These are phyloP conservation scores for Triadica sebifera DNA, from an alignment of 345 rosid species.

Conservation along the genomic window DNA sequence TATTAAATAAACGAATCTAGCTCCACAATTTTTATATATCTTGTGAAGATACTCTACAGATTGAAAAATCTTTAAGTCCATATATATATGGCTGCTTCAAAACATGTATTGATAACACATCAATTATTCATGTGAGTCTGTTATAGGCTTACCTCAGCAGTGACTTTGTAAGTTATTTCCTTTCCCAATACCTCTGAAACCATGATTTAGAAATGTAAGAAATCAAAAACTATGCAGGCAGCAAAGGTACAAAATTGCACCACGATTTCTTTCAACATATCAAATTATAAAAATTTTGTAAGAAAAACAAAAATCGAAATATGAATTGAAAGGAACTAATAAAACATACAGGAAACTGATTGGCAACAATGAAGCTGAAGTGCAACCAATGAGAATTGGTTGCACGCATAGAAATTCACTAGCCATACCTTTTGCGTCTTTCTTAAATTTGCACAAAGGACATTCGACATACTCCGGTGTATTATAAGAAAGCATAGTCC, in stretches of 20 bases:
- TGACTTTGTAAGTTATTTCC: constrained; percentile 20
- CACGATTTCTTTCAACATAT: too few relatives aligned
- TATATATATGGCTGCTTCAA: neutral
- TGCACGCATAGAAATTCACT: neutral
- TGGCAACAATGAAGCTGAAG: neutral
- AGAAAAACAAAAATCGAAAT: neutral
- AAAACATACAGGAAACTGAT: neutral
- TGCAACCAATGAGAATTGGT: neutral
- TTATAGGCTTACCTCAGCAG: constrained; percentile 21
- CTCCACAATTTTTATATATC: neutral
- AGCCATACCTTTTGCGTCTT: constrained; percentile 36
- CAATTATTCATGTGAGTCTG: neutral
- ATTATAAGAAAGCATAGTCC: constrained; percentile 40
- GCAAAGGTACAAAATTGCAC: too few relatives aligned
- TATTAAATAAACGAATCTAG: neutral
- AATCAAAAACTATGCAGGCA: neutral
- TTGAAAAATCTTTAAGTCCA: neutral
- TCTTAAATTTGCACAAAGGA: constrained; percentile 40
- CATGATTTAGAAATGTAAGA: neutral
- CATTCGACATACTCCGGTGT: constrained; percentile 30
- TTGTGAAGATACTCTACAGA: neutral
- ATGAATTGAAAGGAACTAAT: neutral
- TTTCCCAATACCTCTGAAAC: constrained; percentile 11
- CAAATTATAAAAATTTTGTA: too few relatives aligned
- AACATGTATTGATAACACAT: neutral